A percentile compares a stretch with the other conserved stretches of the same genome.
These are phyloP conservation scores for Clarkia xantiana DNA, from an alignment of 345 rosid genomes.

Conservation along the genomic window DNA sequence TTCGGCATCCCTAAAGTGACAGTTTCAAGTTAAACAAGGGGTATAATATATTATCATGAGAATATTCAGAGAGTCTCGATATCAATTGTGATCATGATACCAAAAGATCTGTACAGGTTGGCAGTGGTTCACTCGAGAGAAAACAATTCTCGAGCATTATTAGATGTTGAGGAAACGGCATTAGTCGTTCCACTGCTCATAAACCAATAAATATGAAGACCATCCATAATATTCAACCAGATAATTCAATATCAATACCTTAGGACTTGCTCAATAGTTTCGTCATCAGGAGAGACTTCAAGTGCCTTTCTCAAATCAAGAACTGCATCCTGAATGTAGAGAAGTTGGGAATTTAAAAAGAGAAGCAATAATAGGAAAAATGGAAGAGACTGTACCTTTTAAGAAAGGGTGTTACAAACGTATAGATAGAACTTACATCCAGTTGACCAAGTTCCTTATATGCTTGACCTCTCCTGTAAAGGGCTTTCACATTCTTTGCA, in stretches of 20 bases:
- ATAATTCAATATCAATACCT: conserved; percentile 35
- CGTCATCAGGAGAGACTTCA: conserved; percentile 79
- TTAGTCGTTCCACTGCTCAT: not conserved
- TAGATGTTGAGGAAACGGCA: no score
- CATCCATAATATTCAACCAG: not conserved
- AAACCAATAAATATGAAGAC: not conserved
- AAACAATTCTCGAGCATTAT: no score
- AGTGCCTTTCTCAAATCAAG: conserved; percentile 64
- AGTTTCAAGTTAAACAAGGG: no score
- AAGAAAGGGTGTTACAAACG: not conserved
- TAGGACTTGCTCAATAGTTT: conserved; percentile 60
- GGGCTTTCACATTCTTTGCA: conserved; percentile 75
- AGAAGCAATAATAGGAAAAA: not conserved
- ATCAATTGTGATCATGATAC: no score
- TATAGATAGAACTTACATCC: conserved; percentile 45
- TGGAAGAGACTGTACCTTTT: not conserved
- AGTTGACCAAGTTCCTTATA: conserved; percentile 57
- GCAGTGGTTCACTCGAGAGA: no score
- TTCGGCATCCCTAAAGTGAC: conserved; percentile 33
- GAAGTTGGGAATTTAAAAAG: not conserved
- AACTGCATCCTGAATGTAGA: conserved; percentile 53
- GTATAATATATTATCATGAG: not conserved
- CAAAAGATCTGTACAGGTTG: no score
- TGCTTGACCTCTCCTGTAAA: conserved; percentile 95
- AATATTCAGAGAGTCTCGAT: no score